Evolutionary conservation across 345 rosid species (phyloP), one percentile per base, ranked within the genome.

Genomic region (Xanthoceras sorbifolium): DNA sequence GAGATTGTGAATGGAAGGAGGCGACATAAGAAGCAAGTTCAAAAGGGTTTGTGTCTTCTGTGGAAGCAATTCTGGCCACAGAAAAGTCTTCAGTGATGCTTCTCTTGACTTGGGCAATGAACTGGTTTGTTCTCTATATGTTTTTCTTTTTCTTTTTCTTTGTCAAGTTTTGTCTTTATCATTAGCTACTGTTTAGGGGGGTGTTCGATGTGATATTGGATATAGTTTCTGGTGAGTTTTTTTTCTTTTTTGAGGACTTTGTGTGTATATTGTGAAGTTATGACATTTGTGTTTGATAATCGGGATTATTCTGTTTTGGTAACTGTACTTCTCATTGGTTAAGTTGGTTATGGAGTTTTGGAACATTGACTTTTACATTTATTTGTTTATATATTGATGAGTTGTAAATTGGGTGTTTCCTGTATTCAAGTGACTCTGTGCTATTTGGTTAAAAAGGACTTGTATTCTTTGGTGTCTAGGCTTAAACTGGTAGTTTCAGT

Each of bases 61-160:
- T 80, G 99, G 99, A 75, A 95, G 99, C 88, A 85, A 90, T 79
- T 82, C 97, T 74, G 98, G 99, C 76, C 79, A 87, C 76, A 87
- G 97, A 79, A 77, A 91, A 82, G 89, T 93, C 64, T 95, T 92
- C 87, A 88, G 96, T 69, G 93, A 92, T 67, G 98, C 99, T 81
- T 96, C 99, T 80, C 82, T 92, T 79, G 89, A 93, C 72, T 84
- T 95, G 84, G 99, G 94, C 79, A 90, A 90, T 88, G 97, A 95
- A 89, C 90, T 95, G 92, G 99, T 93, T 81, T 57, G 98, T 80
- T 69, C 9, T 17, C 52, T 40, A 34, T 52, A 14, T 22, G 28
- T 46, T 66, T 74, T 40, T 62, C 67, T 79, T 32, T 62, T 23
- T 69, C 44, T 65, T 74, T 66, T 68, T 50, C 63, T 46, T 20